Base-by-base conservation (phyloP, 2,329 filamentous ascomycete genomes). In the Capronia coronata region DNA sequence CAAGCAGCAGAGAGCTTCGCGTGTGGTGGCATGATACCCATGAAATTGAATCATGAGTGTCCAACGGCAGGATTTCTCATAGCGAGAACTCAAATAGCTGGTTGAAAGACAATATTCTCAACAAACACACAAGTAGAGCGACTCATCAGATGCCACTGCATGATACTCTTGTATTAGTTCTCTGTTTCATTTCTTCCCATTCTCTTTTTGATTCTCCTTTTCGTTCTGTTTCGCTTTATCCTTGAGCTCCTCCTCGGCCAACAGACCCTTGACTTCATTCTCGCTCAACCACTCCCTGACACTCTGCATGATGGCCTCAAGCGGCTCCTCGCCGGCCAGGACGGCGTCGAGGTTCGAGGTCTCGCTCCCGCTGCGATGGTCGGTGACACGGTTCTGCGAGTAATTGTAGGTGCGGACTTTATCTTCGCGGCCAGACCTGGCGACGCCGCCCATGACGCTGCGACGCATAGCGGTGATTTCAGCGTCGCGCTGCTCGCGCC, bases 371-470 rank as follows among this genome's bases (percentile, higher is more conserved):
- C 84, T 87, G 34, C 90, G 76, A 68, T 96, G 90, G 63, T 96
- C 90, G 1, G 90, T 94, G 58, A 93, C 90, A 37, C 90, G 76
- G 67, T 89, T 83, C 67, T 87, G 82, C 2, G 74, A 73, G 67
- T 74, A 86, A 66, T 96, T 95, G 68, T 96, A 96, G 0, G 90
- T 96, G 53, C 90, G 76, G 51, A 98, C 84, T 73, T 98, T 98
- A 71, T 97, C 89, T 40, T 87, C 87, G 35, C 93, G 78, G 4
- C 90, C 93, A 71, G 93, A 90, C 62, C 84, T 78, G 6, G 75
- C 84, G 49, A 89, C 82, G 59, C 83, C 79, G 29, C 86, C 82
- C 56, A 94, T 78, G 2, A 89, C 87, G 56, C 83, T 87, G 64
- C 89, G 79, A 48, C 90, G 76, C 67, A 97, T 66, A 18, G 75